A percentile compares a stretch with the other conserved stretches of the same genome.
These are phyloP conservation scores for Cordyceps cicadae DNA, from an alignment of 2,329 filamentous ascomycete species.

Conservation along the genomic window DNA sequence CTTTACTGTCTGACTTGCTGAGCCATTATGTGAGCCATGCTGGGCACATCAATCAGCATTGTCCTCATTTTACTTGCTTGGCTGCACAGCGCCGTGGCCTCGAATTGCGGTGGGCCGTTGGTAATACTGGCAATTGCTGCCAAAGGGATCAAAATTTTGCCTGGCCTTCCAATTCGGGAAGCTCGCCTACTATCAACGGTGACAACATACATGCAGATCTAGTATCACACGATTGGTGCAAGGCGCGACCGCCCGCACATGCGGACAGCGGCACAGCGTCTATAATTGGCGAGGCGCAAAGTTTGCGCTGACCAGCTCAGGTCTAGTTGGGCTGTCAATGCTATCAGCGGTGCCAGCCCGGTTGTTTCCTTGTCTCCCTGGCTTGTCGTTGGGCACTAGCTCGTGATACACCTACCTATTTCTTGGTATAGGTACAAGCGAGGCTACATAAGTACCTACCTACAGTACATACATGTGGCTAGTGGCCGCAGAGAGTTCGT, in stretches of 20 bases:
- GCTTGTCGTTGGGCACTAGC: not conserved
- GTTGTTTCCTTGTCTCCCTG: too few relatives aligned
- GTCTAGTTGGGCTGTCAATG: not conserved
- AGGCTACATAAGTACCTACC: not conserved
- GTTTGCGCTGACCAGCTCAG: not conserved
- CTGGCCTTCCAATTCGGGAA: conserved; percentile 4
- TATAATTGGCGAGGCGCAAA: not conserved
- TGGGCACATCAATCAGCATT: not conserved
- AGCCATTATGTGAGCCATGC: not conserved
- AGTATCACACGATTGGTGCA: not conserved
- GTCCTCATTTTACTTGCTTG: not conserved
- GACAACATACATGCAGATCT: not conserved
- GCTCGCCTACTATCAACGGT: not conserved
- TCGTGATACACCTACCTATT: not conserved
- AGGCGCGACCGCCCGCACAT: not conserved
- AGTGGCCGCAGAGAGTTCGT: not conserved
- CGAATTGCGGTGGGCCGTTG: not conserved
- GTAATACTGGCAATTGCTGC: not conserved
- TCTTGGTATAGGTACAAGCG: not conserved
- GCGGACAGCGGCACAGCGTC: not conserved
- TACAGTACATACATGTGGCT: not conserved
- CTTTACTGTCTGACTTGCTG: not conserved
- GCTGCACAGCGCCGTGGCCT: not conserved
- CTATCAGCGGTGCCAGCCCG: not conserved
- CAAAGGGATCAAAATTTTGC: not conserved